Evolutionary conservation across 2,329 filamentous ascomycete species (phyloP).

Genomic region (Nigrospora oryzae): DNA sequence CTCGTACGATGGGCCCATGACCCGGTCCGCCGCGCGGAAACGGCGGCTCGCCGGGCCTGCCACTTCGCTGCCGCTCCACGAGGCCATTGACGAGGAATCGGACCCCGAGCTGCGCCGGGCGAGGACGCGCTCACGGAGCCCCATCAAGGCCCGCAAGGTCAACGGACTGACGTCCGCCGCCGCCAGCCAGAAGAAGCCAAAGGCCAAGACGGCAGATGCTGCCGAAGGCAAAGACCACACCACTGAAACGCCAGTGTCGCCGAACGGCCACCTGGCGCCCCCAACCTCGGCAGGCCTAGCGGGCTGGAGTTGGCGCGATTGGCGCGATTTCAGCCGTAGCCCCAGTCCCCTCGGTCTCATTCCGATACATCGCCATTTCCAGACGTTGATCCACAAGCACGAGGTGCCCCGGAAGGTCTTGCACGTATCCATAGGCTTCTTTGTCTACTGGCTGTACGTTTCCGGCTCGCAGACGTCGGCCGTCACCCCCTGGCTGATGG

Average conservation of each 20-base stretch:
- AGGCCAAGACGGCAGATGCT: slow-evolving; percentile 20
- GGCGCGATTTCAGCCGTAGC: slow-evolving; percentile 83
- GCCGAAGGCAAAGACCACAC: slow-evolving; percentile 13
- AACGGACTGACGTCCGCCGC: slow-evolving; percentile 43
- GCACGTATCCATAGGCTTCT: slow-evolving; percentile 93
- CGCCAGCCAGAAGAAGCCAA: slow-evolving; percentile 3
- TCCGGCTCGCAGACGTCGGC: slow-evolving; percentile 66
- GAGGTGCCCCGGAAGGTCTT: slow-evolving; percentile 91
- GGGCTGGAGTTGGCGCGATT: slow-evolving; percentile 77
- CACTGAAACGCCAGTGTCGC: slow-evolving; percentile 13
- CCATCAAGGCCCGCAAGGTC: slow-evolving; percentile 44
- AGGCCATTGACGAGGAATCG: slow-evolving; percentile 44
- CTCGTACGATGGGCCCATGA: slow-evolving; percentile 64
- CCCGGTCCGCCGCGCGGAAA: slow-evolving; percentile 63
- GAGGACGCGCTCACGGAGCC: slow-evolving; percentile 64
- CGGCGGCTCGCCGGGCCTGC: slow-evolving; percentile 28
- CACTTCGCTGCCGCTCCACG: slow-evolving; percentile 51
- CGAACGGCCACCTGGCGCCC: slow-evolving; percentile 66
- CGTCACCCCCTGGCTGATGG: slow-evolving; percentile 80
- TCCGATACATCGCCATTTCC: slow-evolving; percentile 87
- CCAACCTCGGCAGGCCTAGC: slow-evolving; percentile 47
- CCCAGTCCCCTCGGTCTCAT: slow-evolving; percentile 91
- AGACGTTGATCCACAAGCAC: slow-evolving; percentile 88
- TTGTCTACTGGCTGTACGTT: slow-evolving; percentile 79
- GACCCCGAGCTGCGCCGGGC: slow-evolving; percentile 50